A percentile compares a stretch with the other conserved stretches of the same genome.
These are phyloP conservation scores for Lichtheimia corymbifera DNA, from an alignment of 371 early-diverging fungal species.

Conservation along the genomic window DNA sequence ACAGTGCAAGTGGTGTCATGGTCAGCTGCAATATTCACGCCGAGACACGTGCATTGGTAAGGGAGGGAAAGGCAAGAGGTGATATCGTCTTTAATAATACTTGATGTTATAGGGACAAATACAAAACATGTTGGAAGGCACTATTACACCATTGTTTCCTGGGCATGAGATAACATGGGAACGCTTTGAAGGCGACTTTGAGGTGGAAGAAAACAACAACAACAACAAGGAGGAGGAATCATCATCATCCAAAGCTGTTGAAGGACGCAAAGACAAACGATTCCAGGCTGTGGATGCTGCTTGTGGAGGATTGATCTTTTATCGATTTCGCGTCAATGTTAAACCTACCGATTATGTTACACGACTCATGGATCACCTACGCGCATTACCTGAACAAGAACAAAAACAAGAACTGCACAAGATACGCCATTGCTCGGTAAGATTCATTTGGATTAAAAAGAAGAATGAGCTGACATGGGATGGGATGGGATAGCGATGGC, in stretches of 20 bases:
- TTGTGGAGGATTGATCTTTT: slow-evolving; percentile 55
- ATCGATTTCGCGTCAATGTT: slow-evolving; percentile 53
- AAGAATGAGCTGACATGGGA: too few relatives aligned
- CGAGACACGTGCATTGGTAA: slow-evolving; percentile 57
- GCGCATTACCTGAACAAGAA: slow-evolving; percentile 27
- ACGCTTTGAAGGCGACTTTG: slow-evolving; percentile 42
- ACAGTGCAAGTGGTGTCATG: slow-evolving; percentile 39
- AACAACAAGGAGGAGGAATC: slow-evolving; percentile 18
- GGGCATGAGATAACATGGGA: slow-evolving; percentile 43
- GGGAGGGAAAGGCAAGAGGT: neutral
- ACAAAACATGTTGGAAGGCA: slow-evolving; percentile 39
- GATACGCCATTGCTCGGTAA: slow-evolving; percentile 39
- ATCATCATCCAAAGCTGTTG: neutral
- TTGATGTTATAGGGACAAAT: slow-evolving; percentile 45
- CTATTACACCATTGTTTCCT: slow-evolving; percentile 43
- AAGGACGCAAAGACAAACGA: slow-evolving; percentile 36
- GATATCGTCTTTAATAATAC: neutral
- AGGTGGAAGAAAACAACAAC: slow-evolving; percentile 30
- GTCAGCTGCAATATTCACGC: slow-evolving; percentile 47
- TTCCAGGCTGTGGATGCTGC: slow-evolving; percentile 58
- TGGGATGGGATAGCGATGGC: slow-evolving; percentile 36
- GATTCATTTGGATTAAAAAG: neutral
- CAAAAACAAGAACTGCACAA: slow-evolving; percentile 25
- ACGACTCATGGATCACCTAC: slow-evolving; percentile 32
- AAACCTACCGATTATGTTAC: slow-evolving; percentile 45